Percentiles rank a stretch among this genome's conserved stretches.
These are phyloP conservation scores for Theileria parva DNA, from an alignment of 169 alveolate genomes.

Conservation along the genomic window DNA sequence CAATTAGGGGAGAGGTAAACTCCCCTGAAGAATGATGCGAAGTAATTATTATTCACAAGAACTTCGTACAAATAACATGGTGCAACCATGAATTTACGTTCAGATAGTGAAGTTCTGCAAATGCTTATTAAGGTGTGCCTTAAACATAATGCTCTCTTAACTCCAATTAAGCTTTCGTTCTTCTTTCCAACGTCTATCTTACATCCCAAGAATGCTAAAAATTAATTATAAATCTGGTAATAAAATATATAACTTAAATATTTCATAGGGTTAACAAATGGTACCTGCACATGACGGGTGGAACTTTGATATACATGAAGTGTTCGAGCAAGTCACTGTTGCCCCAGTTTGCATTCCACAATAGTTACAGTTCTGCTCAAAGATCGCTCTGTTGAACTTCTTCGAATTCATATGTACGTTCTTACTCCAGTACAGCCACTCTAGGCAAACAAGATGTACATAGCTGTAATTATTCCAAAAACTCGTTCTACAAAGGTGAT, in stretches of 20 bases:
- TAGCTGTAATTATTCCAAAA: conserved; percentile 40
- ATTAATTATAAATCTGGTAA: not conserved
- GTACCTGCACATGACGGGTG: conserved; percentile 66
- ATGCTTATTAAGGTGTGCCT: conserved; percentile 55
- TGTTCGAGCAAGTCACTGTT: conserved; percentile 41
- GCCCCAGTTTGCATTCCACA: conserved; percentile 64
- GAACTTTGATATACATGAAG: conserved; percentile 51
- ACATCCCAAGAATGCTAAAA: conserved; percentile 49
- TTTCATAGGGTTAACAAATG: not conserved
- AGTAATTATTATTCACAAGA: conserved; percentile 29
- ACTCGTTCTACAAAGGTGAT: conserved; percentile 2
- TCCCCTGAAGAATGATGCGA: conserved; percentile 43
- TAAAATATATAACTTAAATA: not conserved
- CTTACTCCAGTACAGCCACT: conserved; percentile 51
- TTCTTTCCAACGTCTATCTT: conserved; percentile 58
- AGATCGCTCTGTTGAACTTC: conserved; percentile 40
- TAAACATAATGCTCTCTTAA: conserved; percentile 53
- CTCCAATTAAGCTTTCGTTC: conserved; percentile 30
- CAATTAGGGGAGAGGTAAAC: conserved; percentile 57
- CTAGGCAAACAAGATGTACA: conserved; percentile 61
- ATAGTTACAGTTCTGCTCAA: conserved; percentile 59
- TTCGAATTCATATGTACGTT: conserved; percentile 1
- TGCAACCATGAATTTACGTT: conserved; percentile 63
- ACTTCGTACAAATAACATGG: conserved; percentile 58
- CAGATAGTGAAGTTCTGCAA: conserved; percentile 30